These are phyloP conservation scores for Acarospora socialis DNA, from an alignment of 2,329 filamentous ascomycete species.

Conservation along the genomic window DNA sequence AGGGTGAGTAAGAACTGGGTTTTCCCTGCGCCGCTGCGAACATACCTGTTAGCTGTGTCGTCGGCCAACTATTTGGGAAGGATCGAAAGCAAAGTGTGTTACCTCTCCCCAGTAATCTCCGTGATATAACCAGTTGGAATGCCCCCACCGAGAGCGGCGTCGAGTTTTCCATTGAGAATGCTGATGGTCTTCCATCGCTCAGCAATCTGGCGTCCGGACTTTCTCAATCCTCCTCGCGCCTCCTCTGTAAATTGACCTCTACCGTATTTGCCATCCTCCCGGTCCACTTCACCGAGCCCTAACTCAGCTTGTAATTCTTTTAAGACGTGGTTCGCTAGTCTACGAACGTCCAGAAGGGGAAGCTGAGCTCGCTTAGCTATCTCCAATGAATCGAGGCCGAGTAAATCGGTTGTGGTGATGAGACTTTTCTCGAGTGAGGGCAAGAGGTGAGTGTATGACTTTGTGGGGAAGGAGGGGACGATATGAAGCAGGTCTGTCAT, in stretches of 20 bases:
- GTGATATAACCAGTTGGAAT: slow-evolving; percentile 69
- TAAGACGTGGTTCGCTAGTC: slow-evolving; percentile 53
- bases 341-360: slow-evolving; percentile 65
- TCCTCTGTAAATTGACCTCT: slow-evolving; percentile 9
- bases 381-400: slow-evolving; percentile 69
- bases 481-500: slow-evolving; percentile 82
- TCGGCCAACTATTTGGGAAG: slow-evolving; percentile 3
- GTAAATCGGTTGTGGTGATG: slow-evolving; percentile 68
- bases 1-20: slow-evolving; percentile 83
- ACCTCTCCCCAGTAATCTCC: slow-evolving; percentile 86
- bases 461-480: slow-evolving; percentile 63
- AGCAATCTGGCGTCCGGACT: slow-evolving; percentile 26
- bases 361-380: slow-evolving; percentile 75
- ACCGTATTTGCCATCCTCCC: slow-evolving; percentile 4
- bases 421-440: slow-evolving; percentile 64
- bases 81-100: slow-evolving; percentile 8
- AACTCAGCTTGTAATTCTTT: slow-evolving; percentile 52
- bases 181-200: slow-evolving; percentile 50
- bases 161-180: slow-evolving; percentile 62
- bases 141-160: slow-evolving; percentile 60
- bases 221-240: slow-evolving; percentile 15
- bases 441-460: slow-evolving; percentile 59
- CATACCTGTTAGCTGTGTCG: slow-evolving; percentile 3
- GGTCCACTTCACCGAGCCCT: slow-evolving; percentile 23
- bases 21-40: slow-evolving; percentile 84